phyloP scores from a whole-genome alignment of 805 yeast species.

The Starmerella stellata region DNA sequence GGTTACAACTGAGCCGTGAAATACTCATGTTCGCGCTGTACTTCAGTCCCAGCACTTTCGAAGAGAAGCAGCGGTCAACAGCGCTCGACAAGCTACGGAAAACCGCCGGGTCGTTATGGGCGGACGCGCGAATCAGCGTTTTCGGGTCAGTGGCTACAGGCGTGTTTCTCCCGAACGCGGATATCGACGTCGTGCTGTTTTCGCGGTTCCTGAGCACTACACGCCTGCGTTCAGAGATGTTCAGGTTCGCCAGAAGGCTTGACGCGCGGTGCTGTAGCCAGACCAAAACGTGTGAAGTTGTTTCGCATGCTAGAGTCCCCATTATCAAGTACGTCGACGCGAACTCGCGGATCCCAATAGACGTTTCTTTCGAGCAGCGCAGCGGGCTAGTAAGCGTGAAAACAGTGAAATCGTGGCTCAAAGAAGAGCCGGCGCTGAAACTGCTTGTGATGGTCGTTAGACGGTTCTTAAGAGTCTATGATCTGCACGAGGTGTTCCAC shows the following conservation, averaged over 20 bases:
- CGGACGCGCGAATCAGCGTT: constrained; percentile 58
- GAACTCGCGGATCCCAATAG: constrained; percentile 52
- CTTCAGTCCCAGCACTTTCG: constrained; percentile 66
- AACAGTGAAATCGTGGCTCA: constrained; percentile 57
- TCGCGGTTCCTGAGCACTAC: constrained; percentile 25
- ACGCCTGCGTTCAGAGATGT: constrained; percentile 44
- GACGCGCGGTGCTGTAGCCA: constrained; percentile 39
- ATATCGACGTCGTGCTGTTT: constrained; percentile 73
- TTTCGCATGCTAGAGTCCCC: constrained; percentile 83
- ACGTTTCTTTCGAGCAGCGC: constrained; percentile 71
- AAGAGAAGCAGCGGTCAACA: constrained; percentile 46
- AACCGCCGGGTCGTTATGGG: constrained; percentile 46
- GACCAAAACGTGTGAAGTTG: constrained; percentile 58
- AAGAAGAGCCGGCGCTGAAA: constrained; percentile 56
- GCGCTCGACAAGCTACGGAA: constrained; percentile 44
- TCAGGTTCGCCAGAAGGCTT: constrained; percentile 53
- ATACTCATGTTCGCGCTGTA: constrained; percentile 69
- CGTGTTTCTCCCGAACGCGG: constrained; percentile 82
- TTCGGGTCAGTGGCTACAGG: constrained; percentile 94
- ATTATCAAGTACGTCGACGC: constrained; percentile 80
- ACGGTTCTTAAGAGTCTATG: constrained; percentile 64
- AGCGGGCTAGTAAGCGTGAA: constrained; percentile 73
- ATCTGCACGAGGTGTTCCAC: constrained; percentile 65
- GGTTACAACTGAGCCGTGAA: constrained; percentile 76
- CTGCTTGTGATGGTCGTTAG: constrained; percentile 69